phyloP scores from a whole-genome alignment of 176 grass and related monocot genomes.

The Saccharum officinarum region DNA sequence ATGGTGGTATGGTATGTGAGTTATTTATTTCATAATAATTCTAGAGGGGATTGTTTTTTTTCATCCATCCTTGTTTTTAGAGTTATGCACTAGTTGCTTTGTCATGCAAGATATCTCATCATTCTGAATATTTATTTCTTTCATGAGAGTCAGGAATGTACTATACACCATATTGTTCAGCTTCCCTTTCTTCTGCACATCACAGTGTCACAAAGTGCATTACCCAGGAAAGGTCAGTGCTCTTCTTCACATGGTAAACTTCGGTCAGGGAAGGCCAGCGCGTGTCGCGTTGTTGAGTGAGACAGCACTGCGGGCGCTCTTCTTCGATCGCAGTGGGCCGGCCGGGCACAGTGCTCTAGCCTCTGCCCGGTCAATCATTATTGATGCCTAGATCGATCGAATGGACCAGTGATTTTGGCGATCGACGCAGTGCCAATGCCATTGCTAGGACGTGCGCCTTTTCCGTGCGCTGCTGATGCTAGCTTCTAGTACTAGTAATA shows the following conservation, averaged over 20 bases:
- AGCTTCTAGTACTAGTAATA: background rate
- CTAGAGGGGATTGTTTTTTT: background rate
- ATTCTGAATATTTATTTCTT: constrained; percentile 8
- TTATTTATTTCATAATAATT: background rate
- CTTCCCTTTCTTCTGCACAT: background rate
- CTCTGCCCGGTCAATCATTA: constrained; percentile 44
- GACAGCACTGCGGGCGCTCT: background rate
- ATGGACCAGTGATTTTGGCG: constrained; percentile 39
- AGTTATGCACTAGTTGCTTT: constrained; percentile 6
- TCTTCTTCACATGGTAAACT: too few relatives aligned
- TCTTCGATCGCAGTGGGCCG: background rate
- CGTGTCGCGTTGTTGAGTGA: too few relatives aligned
- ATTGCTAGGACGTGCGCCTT: background rate
- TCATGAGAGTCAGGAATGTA: background rate
- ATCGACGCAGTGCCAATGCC: background rate
- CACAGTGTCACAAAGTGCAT: too few relatives aligned
- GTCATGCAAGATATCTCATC: background rate
- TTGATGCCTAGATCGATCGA: constrained; percentile 26
- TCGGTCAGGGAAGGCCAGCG: too few relatives aligned
- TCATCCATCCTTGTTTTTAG: constrained; percentile 39
- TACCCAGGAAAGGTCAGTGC: too few relatives aligned
- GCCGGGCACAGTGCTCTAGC: background rate
- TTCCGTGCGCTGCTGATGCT: background rate
- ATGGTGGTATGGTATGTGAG: background rate
- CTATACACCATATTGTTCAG: background rate